These are phyloP conservation scores for Neurospora sp. DNA, from an alignment of 495 filamentous ascomycete species.

Conservation along the genomic window DNA sequence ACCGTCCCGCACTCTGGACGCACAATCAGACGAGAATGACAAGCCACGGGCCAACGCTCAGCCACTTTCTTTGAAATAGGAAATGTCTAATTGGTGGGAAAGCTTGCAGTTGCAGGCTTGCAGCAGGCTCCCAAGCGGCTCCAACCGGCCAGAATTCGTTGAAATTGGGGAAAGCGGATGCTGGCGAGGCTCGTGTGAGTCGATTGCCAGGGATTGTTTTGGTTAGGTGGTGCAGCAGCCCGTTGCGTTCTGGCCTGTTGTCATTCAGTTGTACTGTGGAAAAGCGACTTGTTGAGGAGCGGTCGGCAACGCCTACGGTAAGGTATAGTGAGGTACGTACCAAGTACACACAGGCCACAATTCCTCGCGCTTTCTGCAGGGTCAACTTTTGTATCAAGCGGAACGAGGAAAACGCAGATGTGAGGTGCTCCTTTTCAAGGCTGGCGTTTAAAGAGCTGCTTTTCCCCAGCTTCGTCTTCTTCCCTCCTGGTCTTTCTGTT, in stretches of 20 bases:
- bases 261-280: neutral
- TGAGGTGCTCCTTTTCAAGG: neutral
- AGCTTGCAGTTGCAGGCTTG: neutral
- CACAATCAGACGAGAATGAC: slow-evolving; percentile 23
- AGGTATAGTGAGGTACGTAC: neutral
- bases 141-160: neutral
- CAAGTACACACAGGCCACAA: neutral
- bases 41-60: slow-evolving; percentile 13
- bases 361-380: neutral
- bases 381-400: neutral
- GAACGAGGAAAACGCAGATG: neutral
- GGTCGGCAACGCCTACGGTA: neutral
- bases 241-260: neutral
- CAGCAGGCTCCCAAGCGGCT: neutral
- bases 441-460: neutral
- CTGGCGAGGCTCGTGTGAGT: neutral
- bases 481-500: neutral
- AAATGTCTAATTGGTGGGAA: slow-evolving; percentile 11
- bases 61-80: slow-evolving; percentile 22
- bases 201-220: neutral
- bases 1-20: no score
- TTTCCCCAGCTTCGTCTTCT: neutral
- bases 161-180: neutral
- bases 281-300: neutral
- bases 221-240: neutral